A percentile compares a stretch with the other conserved stretches of the same genome.
Evolutionary conservation across 2,329 filamentous ascomycete genomes (phyloP).

Genomic region (Dactylonectria estremocensis): DNA sequence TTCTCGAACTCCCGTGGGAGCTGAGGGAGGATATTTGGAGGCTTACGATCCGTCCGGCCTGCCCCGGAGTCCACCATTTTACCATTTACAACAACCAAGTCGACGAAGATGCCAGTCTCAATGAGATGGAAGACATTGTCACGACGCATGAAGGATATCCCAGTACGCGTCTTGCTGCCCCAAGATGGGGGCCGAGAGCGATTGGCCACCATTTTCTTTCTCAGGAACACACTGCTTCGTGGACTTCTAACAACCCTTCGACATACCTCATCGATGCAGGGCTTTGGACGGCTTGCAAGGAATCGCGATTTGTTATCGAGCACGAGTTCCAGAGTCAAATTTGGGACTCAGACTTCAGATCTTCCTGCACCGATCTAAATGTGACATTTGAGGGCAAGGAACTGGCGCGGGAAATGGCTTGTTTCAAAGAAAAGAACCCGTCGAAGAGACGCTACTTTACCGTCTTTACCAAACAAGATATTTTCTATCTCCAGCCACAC

Average conservation of each 20-base stretch:
- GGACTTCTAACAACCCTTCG: not conserved
- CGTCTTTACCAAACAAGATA: not conserved
- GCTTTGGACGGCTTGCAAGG: slow-evolving; percentile 1
- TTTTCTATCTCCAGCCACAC: slow-evolving; percentile 1
- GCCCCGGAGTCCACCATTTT: not conserved
- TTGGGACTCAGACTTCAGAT: not conserved
- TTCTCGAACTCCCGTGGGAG: not conserved
- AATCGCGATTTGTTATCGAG: not conserved
- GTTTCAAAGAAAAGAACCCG: not conserved
- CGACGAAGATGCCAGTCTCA: not conserved
- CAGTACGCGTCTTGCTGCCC: not conserved
- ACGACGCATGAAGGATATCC: not conserved
- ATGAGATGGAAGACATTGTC: not conserved
- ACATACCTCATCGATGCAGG: slow-evolving; percentile 1
- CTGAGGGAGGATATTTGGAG: not conserved
- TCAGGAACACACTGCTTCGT: not conserved
- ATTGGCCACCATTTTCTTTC: no score
- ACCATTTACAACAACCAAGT: not conserved
- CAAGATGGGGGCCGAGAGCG: not conserved
- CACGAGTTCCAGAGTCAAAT: not conserved
- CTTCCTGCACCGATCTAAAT: not conserved
- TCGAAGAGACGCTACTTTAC: not conserved
- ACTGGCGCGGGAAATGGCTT: not conserved
- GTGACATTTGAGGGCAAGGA: no score
- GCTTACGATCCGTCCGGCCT: not conserved